These are phyloP conservation scores for Ricinus communis DNA, from an alignment of 345 rosid species.

Conservation along the genomic window DNA sequence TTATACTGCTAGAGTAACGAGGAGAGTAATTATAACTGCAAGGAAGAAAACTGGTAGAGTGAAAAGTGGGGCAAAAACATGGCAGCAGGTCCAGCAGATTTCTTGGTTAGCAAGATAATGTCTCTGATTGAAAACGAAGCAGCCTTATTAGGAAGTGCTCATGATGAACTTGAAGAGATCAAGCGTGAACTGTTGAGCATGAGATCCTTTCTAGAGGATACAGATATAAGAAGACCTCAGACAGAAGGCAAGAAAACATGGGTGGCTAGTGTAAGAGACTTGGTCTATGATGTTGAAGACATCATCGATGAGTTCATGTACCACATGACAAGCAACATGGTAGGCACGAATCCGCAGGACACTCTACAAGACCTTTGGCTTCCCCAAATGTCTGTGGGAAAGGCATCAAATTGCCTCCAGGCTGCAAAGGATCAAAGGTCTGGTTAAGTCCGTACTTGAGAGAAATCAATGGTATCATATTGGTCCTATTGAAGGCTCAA, in stretches of 20 bases:
- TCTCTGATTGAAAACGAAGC: slow-evolving; percentile 33
- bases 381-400: slow-evolving; percentile 8
- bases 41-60: too few relatives aligned
- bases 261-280: slow-evolving; percentile 19
- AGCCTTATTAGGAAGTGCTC: slow-evolving; percentile 25
- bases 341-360: background rate
- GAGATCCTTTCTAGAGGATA: slow-evolving; percentile 36
- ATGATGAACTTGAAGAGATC: slow-evolving; percentile 28
- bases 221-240: slow-evolving; percentile 1
- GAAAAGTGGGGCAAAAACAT: slow-evolving; percentile 8
- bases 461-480: slow-evolving; percentile 1
- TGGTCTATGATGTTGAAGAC: slow-evolving; percentile 18
- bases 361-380: background rate
- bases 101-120: slow-evolving; percentile 24
- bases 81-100: slow-evolving; percentile 27
- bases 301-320: slow-evolving; percentile 15
- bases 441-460: background rate
- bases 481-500: background rate
- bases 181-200: slow-evolving; percentile 37
- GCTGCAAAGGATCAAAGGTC: background rate
- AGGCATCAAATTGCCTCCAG: slow-evolving; percentile 13
- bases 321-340: background rate
- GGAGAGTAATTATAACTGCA: too few relatives aligned
- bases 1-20: too few relatives aligned
- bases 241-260: slow-evolving; percentile 26